These are phyloP conservation scores for Exophiala xenobiotica DNA, from an alignment of 2,329 filamentous ascomycete genomes.

Conservation along the genomic window DNA sequence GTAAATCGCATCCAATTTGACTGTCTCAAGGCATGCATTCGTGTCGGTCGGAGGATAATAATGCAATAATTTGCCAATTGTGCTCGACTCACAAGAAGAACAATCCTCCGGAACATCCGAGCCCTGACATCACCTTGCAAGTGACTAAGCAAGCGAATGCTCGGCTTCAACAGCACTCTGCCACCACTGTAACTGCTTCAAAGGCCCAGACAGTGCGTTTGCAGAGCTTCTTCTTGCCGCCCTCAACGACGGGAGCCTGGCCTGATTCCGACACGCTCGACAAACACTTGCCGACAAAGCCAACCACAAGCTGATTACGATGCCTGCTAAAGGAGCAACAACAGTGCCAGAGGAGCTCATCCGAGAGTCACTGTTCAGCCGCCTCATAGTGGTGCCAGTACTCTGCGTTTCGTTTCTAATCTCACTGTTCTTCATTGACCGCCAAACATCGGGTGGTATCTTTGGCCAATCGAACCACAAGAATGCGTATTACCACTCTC, in stretches of 20 bases:
- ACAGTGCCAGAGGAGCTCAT: not conserved
- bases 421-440: conserved; percentile 64
- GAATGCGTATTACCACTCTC: conserved; percentile 53
- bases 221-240: no score
- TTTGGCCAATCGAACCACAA: conserved; percentile 32
- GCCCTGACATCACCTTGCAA: not conserved
- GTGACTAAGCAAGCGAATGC: conserved; percentile 8
- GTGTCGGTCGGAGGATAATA: no score
- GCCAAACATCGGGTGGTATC: conserved; percentile 54
- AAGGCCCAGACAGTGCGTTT: no score
- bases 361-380: conserved; percentile 26
- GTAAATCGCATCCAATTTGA: no score
- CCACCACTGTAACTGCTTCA: no score
- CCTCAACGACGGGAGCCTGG: not conserved
- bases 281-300: not conserved
- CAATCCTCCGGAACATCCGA: no score
- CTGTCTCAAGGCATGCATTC: no score
- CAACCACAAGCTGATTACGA: no score
- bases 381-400: conserved; percentile 59
- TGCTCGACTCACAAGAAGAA: no score
- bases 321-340: conserved; percentile 12
- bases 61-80: no score
- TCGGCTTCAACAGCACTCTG: not conserved
- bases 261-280: not conserved
- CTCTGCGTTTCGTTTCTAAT: conserved; percentile 64